Conservation (phyloP, 2,329 filamentous ascomycete species). For the Didymella pinodella region DNA sequence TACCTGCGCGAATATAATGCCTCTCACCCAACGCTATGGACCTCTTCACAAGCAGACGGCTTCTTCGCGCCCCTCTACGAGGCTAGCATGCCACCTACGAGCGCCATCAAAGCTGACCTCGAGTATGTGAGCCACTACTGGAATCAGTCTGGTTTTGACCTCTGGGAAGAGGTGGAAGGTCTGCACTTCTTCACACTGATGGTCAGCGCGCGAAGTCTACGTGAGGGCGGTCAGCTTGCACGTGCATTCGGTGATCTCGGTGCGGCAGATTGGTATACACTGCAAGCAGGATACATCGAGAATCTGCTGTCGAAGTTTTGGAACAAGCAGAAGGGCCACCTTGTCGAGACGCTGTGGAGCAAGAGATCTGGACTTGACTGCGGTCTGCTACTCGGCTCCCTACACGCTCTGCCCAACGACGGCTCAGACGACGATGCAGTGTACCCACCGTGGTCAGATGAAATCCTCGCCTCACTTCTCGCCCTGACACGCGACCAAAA, state of each 20-base stretch:
- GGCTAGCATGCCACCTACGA: slow-evolving; percentile 46
- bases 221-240: slow-evolving; percentile 48
- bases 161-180: slow-evolving; percentile 58
- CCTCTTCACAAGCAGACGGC: slow-evolving; percentile 28
- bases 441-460: slow-evolving; percentile 49
- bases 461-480: slow-evolving; percentile 50
- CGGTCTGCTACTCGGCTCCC: slow-evolving; percentile 49
- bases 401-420: slow-evolving; percentile 44
- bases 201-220: slow-evolving; percentile 49
- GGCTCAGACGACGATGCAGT: slow-evolving; percentile 29
- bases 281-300: slow-evolving; percentile 49
- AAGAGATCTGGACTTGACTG: slow-evolving; percentile 50
- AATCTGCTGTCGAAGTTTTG: slow-evolving; percentile 49
- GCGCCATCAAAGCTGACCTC: slow-evolving; percentile 56
- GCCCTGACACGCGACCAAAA: slow-evolving; percentile 47
- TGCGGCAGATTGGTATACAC: slow-evolving; percentile 50
- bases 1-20: slow-evolving; percentile 53
- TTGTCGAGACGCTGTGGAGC: slow-evolving; percentile 49
- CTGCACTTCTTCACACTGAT: slow-evolving; percentile 54
- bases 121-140: slow-evolving; percentile 56
- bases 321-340: slow-evolving; percentile 47
- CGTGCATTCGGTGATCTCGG: slow-evolving; percentile 46
- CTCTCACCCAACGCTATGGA: slow-evolving; percentile 51
- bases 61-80: slow-evolving; percentile 51
- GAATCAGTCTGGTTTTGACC: slow-evolving; percentile 54